Evolutionary conservation across 2,329 filamentous ascomycete genomes (phyloP).

Genomic region (Arthroderma sp.): DNA sequence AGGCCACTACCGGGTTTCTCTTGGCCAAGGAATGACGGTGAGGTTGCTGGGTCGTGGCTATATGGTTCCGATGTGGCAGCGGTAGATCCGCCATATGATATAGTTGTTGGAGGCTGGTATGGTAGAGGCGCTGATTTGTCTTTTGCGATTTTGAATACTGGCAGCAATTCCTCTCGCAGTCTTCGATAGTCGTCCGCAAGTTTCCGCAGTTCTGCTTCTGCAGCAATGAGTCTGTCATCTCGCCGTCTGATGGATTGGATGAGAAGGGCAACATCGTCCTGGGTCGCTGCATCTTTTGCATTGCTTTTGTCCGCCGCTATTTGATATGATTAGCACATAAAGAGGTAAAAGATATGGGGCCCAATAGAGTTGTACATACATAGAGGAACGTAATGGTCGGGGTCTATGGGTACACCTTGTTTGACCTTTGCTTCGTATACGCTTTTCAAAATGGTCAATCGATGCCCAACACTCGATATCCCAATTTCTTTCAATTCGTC

Average conservation of each 20-base stretch:
- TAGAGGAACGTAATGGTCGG: constrained; percentile 83
- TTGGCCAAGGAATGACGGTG: constrained; percentile 21
- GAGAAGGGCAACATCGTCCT: constrained; percentile 84
- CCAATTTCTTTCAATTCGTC: constrained; percentile 94
- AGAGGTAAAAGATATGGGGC: too few relatives aligned
- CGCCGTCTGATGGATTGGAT: constrained; percentile 80
- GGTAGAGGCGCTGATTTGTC: constrained; percentile 83
- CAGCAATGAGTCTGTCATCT: constrained; percentile 74
- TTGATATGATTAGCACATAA: constrained; percentile 6
- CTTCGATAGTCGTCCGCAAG: constrained; percentile 81
- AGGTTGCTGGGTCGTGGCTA: constrained; percentile 31
- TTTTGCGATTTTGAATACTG: constrained; percentile 80
- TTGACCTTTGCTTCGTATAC: constrained; percentile 95
- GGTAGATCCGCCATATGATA: constrained; percentile 16
- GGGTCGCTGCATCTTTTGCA: constrained; percentile 73
- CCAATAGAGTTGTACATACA: constrained; percentile 52
- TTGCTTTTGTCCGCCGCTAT: constrained; percentile 79
- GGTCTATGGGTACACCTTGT: constrained; percentile 80
- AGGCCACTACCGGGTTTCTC: constrained; percentile 43
- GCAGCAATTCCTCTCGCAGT: constrained; percentile 80
- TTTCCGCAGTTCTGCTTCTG: constrained; percentile 71
- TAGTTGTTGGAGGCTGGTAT: constrained; percentile 28
- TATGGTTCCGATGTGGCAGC: constrained; percentile 21
- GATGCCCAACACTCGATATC: constrained; percentile 81
- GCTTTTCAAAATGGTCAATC: constrained; percentile 85